phyloP scores from a whole-genome alignment of 2,329 filamentous ascomycete genomes.

The Fusarium anthophilum region DNA sequence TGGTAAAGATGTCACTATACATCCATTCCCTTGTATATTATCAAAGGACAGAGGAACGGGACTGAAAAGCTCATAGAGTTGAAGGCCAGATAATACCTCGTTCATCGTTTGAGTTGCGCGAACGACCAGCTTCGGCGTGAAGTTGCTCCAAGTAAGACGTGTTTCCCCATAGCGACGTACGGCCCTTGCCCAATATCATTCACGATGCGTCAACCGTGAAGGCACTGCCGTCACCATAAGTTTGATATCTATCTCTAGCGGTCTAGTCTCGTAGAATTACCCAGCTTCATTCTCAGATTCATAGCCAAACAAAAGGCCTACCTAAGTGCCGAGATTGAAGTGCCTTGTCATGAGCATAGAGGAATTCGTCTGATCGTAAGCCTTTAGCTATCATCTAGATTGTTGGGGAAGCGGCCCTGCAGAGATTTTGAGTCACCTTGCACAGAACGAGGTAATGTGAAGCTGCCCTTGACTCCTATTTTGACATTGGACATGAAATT shows the following conservation, averaged over 20 bases:
- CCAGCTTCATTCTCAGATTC: background rate
- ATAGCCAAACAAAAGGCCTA: background rate
- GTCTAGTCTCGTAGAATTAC: accelerated
- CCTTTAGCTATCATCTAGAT: background rate
- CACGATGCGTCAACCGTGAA: background rate
- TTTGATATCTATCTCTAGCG: background rate
- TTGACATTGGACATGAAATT: background rate
- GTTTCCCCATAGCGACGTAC: background rate
- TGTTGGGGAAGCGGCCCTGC: background rate
- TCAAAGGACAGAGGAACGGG: background rate
- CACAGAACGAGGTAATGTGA: accelerated
- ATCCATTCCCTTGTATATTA: constrained; percentile 45
- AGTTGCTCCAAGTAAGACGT: background rate
- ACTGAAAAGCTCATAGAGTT: background rate
- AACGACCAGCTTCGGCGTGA: background rate
- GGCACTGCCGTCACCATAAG: background rate
- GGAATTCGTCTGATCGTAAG: background rate
- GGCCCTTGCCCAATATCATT: background rate
- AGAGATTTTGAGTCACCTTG: background rate
- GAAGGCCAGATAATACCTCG: background rate
- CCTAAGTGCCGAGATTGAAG: background rate
- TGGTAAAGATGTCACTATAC: accelerated
- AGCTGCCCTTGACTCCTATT: background rate
- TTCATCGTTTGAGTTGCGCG: background rate
- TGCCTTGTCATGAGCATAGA: background rate